These are phyloP conservation scores for Ceratobasidium sp. DNA, from an alignment of 1,284 basidiomycete species.

Conservation along the genomic window DNA sequence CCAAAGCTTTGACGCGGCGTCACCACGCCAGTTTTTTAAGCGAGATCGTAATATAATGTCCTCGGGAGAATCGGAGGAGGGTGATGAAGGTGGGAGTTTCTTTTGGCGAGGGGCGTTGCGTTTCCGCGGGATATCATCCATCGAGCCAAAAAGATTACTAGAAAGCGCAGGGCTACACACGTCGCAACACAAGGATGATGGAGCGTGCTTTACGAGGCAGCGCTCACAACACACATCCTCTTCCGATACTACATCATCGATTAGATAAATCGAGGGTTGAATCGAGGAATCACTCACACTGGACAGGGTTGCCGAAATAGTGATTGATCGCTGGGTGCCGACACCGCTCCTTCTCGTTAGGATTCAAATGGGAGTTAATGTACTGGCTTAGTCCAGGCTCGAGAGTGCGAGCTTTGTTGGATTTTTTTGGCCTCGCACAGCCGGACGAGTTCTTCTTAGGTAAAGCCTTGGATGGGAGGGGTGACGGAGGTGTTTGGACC, in stretches of 20 bases:
- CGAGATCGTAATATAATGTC: not conserved
- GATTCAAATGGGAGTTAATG: not conserved
- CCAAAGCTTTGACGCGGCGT: not conserved
- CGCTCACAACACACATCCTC: conserved; percentile 14
- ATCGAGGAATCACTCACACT: not conserved
- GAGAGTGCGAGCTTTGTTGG: not conserved
- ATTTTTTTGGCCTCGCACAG: not conserved
- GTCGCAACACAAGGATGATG: conserved; percentile 5
- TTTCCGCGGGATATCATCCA: not conserved
- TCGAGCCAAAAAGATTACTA: not conserved
- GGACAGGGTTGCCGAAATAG: not conserved
- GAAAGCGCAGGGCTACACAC: not conserved
- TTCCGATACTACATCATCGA: not conserved
- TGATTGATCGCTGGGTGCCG: not conserved
- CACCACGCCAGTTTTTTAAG: not conserved
- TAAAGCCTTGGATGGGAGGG: too few species aligned
- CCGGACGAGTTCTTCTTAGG: not conserved
- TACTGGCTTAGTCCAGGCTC: too few species aligned
- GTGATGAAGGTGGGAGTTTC: not conserved
- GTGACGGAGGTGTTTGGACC: too few species aligned
- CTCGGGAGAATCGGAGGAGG: not conserved
- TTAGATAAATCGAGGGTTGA: too few species aligned
- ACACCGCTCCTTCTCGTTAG: not conserved
- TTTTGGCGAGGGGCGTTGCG: not conserved
- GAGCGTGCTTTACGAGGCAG: not conserved